These are phyloP conservation scores for Millerozyma acaciae DNA, from an alignment of 805 yeast genomes.

Conservation along the genomic window DNA sequence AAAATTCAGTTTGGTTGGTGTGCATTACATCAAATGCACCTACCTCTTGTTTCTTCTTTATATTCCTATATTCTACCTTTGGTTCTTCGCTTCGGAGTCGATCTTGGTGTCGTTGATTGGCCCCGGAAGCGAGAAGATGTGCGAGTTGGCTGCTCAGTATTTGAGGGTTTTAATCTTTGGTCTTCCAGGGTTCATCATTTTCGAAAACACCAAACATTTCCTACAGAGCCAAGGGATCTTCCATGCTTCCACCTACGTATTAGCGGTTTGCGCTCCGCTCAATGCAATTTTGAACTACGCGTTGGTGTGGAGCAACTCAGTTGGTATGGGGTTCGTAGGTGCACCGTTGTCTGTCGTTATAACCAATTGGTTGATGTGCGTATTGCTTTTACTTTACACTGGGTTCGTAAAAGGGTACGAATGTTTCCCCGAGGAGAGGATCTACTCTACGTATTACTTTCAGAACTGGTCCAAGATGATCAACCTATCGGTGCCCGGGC, in stretches of 20 bases:
- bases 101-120: conserved; percentile 36
- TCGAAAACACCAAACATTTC: conserved; percentile 69
- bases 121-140: conserved; percentile 19
- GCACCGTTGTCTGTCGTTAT: conserved; percentile 74
- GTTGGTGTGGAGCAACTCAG: conserved; percentile 58
- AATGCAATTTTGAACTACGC: conserved; percentile 64
- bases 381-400: conserved; percentile 48
- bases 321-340: conserved; percentile 66
- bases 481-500: conserved; percentile 65
- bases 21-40: conserved; percentile 65
- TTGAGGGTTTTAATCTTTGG: conserved; percentile 56
- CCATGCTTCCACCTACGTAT: conserved; percentile 73
- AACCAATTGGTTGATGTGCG: conserved; percentile 69
- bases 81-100: conserved; percentile 55
- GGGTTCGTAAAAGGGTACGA: conserved; percentile 41
- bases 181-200: conserved; percentile 68
- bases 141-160: conserved; percentile 53
- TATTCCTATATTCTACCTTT: conserved; percentile 54
- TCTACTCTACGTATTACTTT: conserved; percentile 25
- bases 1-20: conserved; percentile 61
- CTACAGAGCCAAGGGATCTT: conserved; percentile 76
- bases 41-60: conserved; percentile 48
- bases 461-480: conserved; percentile 64
- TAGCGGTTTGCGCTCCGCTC: conserved; percentile 68
- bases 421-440: conserved; percentile 37